phyloP scores from a whole-genome alignment of 495 filamentous ascomycete genomes.

The Annulohypoxylon nitens region DNA sequence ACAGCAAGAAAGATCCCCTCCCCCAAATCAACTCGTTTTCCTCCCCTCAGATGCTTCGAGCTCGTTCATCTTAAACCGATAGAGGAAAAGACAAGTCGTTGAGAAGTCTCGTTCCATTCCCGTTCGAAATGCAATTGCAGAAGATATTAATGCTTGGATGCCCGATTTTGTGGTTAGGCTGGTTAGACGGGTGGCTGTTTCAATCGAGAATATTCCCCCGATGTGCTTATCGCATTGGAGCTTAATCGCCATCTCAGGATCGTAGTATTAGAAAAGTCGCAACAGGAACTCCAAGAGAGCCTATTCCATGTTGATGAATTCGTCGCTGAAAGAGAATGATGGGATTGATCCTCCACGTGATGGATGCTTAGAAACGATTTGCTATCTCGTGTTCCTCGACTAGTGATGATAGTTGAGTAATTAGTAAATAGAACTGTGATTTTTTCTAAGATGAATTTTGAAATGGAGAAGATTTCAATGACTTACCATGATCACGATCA shows the following conservation, averaged over 20 bases:
- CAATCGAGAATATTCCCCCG: not conserved
- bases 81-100: not conserved
- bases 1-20: conserved; percentile 14
- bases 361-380: conserved; percentile 32
- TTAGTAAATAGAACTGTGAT: not conserved
- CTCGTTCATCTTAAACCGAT: conserved; percentile 18
- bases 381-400: conserved; percentile 46
- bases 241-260: not conserved
- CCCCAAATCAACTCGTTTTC: conserved; percentile 10
- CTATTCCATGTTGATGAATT: not conserved
- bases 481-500: conserved; percentile 37
- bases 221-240: not conserved
- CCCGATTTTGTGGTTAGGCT: not conserved
- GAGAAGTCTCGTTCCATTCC: not conserved
- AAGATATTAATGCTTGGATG: not conserved
- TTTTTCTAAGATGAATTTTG: not conserved
- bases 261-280: not conserved
- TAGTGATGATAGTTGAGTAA: not conserved
- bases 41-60: conserved; percentile 13
- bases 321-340: not conserved
- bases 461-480: not conserved
- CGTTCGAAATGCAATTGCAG: conserved; percentile 3
- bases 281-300: not conserved
- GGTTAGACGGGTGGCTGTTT: not conserved
- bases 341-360: not conserved